These are phyloP conservation scores for Colletotrichum sp. DNA, from an alignment of 2,329 filamentous ascomycete genomes.

Conservation along the genomic window DNA sequence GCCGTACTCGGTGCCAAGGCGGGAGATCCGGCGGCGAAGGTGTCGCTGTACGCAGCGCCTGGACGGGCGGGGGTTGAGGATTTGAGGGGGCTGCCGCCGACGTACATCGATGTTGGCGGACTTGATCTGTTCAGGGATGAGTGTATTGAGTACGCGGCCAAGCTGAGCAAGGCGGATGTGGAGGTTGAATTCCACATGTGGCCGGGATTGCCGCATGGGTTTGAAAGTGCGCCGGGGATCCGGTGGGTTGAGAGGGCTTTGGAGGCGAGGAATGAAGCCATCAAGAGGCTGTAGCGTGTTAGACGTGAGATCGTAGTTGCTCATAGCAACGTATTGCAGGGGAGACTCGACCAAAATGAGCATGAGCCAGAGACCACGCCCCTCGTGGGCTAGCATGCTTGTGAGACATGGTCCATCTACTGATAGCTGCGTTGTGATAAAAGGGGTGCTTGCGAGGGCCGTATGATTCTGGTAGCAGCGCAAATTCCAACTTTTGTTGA, in stretches of 20 bases:
- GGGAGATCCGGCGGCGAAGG: constrained; percentile 13
- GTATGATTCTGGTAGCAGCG: not conserved
- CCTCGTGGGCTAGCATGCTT: not conserved
- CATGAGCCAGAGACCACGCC: not conserved
- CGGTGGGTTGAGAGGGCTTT: constrained; percentile 26
- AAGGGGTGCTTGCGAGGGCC: not conserved
- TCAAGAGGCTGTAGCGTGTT: not conserved
- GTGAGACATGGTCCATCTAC: not conserved
- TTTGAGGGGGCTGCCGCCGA: constrained; percentile 34
- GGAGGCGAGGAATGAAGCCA: constrained; percentile 24
- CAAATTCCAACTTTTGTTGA: not conserved
- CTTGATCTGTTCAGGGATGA: constrained; percentile 44
- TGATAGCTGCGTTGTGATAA: not conserved
- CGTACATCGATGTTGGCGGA: constrained; percentile 43
- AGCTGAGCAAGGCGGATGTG: constrained; percentile 35
- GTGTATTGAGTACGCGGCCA: constrained; percentile 32
- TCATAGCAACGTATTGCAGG: not conserved
- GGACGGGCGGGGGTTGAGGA: constrained; percentile 24
- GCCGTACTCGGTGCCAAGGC: constrained; percentile 23
- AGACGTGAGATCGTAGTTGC: not conserved
- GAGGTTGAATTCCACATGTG: constrained; percentile 46
- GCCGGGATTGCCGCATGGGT: constrained; percentile 43
- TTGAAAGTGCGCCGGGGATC: constrained; percentile 26
- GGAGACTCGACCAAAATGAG: not conserved
- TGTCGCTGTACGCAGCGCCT: constrained; percentile 27